Evolutionary conservation across 2,329 filamentous ascomycete species (phyloP).

Genomic region (Ophiostoma piceae): DNA sequence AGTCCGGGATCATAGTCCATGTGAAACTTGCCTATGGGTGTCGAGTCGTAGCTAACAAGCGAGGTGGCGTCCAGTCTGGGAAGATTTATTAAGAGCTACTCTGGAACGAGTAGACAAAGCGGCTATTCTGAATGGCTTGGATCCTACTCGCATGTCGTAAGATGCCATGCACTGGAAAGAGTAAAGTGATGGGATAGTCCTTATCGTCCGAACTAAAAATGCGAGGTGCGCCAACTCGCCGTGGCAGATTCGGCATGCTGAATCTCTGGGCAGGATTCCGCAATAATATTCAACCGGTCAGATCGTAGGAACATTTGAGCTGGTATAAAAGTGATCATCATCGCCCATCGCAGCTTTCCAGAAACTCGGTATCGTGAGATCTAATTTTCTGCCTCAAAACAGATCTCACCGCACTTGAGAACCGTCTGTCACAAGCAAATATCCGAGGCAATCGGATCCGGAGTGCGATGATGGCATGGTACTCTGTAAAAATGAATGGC

Average conservation of each 20-base stretch:
- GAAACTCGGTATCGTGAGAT: not conserved
- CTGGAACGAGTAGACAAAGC: not conserved
- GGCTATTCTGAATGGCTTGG: not conserved
- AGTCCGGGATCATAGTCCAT: not conserved
- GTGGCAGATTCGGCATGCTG: not conserved
- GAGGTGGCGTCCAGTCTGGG: not conserved
- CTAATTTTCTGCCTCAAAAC: too few species aligned
- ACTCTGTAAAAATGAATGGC: too few species aligned
- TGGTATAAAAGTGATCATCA: too few species aligned
- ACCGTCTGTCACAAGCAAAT: too few species aligned
- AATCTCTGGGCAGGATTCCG: not conserved
- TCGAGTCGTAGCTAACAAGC: constrained; percentile 9
- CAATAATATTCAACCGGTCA: not conserved
- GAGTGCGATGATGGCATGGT: too few species aligned
- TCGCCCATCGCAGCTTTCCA: too few species aligned
- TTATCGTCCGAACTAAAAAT: not conserved
- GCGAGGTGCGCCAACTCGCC: not conserved
- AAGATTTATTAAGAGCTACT: not conserved
- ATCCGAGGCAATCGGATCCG: too few species aligned
- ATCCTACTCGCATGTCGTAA: not conserved
- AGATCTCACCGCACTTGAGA: too few species aligned
- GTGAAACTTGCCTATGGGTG: not conserved
- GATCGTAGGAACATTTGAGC: not conserved
- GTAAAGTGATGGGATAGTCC: not conserved
- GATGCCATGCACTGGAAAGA: not conserved